Conservation (phyloP, 140 eudicot species). For the Anethum foeniculum region DNA sequence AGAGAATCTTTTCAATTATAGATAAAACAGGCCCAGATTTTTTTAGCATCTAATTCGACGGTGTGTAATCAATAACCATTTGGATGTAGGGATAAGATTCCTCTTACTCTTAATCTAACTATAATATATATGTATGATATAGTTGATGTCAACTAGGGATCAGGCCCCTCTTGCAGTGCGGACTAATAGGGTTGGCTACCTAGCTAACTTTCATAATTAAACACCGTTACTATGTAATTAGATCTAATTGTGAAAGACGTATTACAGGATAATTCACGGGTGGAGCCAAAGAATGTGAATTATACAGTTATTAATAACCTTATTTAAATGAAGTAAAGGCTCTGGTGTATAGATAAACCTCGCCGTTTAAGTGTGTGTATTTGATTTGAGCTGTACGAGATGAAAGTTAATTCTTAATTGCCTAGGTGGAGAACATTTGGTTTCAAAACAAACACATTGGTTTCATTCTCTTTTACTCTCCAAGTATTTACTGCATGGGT, state of each 20-base stretch:
- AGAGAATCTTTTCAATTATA: not conserved
- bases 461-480: not conserved
- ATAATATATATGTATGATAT: too few relatives aligned
- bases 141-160: too few relatives aligned
- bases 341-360: too few relatives aligned
- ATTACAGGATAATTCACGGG: too few relatives aligned
- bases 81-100: not conserved
- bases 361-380: too few relatives aligned
- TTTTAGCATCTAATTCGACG: not conserved
- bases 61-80: not conserved
- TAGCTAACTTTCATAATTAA: not conserved
- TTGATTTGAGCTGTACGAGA: too few relatives aligned
- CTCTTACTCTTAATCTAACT: not conserved
- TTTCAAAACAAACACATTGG: not conserved
- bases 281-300: too few relatives aligned
- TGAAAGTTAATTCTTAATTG: not conserved
- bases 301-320: too few relatives aligned
- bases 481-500: not conserved
- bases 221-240: too few relatives aligned
- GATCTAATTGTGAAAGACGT: too few relatives aligned
- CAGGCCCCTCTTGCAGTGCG: too few relatives aligned
- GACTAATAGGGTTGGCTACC: not conserved
- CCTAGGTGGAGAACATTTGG: not conserved
- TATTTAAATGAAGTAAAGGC: too few relatives aligned
- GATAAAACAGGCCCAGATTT: not conserved